Evolutionary conservation across 768 basidiomycete species (phyloP), one percentile per base, ranked within the genome.

Genomic region (Grammothele lineata): DNA sequence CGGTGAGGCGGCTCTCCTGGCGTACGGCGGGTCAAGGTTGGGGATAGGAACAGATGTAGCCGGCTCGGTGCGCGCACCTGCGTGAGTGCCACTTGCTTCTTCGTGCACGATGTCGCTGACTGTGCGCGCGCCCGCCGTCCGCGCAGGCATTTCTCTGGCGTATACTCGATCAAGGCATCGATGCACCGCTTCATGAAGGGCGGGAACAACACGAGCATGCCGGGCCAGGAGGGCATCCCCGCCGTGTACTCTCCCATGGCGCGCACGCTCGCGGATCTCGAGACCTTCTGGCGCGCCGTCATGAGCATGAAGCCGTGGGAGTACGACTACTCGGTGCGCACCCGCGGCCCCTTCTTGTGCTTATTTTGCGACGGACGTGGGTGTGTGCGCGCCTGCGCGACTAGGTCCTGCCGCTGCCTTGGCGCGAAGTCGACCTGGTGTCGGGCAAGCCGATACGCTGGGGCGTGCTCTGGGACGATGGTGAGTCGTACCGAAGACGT

Each of bases 11-110:
- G 75, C 78, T 4, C 63, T 79, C 10, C 57, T 78, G 5, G 77
- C 77, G 0, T 59, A 65, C 25, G 70, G 70, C 9, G 77, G 77
- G 2, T 63, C 65, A 3, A 62, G 72, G 9, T 58, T 79, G 43
- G 77, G 75, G 24, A 64, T 78, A n/a, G 66, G 72, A 2, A 71
- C 76, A 4, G 77, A 78, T 47, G 62, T 77, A 22, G 77, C 76
- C 0, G 78, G 78, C 4, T 74, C 72, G 2, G 66, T 74, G 6
- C 67, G 78, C 32, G 65, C 70, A 37, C 78, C 78, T 4, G 70
- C 78, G 23, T 75, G 75, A 57, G 61, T 54, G 15, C 9, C 2
- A 1, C 11, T 30, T 15, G 14, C 36, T 18, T 8, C 19, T 25
- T 15, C 26, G 7, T 17, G 4, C n/a, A 5, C 6, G 25, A 11